These are phyloP conservation scores for Auricularia cornea DNA, from an alignment of 768 basidiomycete genomes.

Conservation along the genomic window DNA sequence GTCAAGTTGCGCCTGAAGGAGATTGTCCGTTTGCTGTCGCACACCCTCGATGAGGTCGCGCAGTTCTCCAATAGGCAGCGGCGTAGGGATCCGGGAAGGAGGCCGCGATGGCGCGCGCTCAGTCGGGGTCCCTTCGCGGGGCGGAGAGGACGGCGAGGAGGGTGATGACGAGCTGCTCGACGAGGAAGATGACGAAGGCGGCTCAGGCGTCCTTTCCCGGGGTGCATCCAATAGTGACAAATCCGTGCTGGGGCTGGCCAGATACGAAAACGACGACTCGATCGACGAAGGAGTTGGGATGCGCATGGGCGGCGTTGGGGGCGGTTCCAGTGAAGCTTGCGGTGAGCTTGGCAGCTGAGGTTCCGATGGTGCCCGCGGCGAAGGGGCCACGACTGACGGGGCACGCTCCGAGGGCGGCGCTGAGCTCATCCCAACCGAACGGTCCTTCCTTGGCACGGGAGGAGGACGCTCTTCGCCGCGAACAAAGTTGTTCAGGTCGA, in stretches of 20 bases:
- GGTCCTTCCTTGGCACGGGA: slow-evolving; percentile 28
- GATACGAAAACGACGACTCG: too few relatives aligned
- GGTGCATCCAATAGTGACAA: too few relatives aligned
- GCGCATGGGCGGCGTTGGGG: slow-evolving; percentile 8
- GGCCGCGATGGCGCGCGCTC: slow-evolving; percentile 29
- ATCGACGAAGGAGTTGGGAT: slow-evolving; percentile 26
- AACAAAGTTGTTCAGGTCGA: slow-evolving; percentile 35
- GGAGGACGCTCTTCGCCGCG: slow-evolving; percentile 17
- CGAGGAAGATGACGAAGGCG: too few relatives aligned
- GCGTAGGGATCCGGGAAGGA: slow-evolving; percentile 32
- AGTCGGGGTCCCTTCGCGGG: too few relatives aligned
- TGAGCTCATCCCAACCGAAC: slow-evolving; percentile 37
- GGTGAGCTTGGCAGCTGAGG: too few relatives aligned
- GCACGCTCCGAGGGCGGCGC: not conserved
- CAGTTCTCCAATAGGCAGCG: slow-evolving; percentile 34
- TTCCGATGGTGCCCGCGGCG: too few relatives aligned
- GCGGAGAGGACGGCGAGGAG: too few relatives aligned
- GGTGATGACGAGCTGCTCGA: too few relatives aligned
- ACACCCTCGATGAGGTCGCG: slow-evolving; percentile 49
- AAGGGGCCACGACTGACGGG: too few relatives aligned
- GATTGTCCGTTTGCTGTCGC: slow-evolving; percentile 45
- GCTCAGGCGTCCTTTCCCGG: too few relatives aligned
- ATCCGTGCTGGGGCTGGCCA: too few relatives aligned
- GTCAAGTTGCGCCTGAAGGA: slow-evolving; percentile 55
- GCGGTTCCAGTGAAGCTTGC: not conserved